Evolutionary conservation across 1,139 yeast genomes (phyloP).

Genomic region (Debaryomycetaceae sp.): DNA sequence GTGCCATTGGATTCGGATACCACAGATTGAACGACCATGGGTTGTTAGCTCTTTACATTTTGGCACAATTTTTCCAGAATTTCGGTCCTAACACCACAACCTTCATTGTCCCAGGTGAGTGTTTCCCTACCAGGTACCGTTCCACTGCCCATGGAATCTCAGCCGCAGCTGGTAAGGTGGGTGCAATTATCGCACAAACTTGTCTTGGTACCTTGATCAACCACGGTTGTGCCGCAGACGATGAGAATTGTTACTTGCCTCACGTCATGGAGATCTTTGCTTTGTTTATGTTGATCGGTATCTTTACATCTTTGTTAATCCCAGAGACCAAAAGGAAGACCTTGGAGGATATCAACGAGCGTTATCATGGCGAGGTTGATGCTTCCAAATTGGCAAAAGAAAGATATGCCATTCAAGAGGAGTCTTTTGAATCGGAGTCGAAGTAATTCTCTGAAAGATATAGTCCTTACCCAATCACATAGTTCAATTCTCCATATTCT

Average conservation of each 20-base stretch:
- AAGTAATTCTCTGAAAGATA: constrained; percentile 7
- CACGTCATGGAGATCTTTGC: constrained; percentile 94
- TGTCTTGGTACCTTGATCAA: constrained; percentile 79
- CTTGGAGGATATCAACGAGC: constrained; percentile 74
- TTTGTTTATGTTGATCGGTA: constrained; percentile 80
- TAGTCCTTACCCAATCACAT: too few species aligned
- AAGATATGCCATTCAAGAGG: constrained; percentile 30
- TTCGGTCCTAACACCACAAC: constrained; percentile 97
- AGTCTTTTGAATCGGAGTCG: constrained; percentile 25
- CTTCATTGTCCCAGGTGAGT: constrained; percentile 93
- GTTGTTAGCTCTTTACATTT: constrained; percentile 67
- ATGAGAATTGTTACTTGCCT: constrained; percentile 72
- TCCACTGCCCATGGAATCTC: constrained; percentile 98
- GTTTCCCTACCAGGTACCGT: constrained; percentile 95
- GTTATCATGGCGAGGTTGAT: constrained; percentile 73
- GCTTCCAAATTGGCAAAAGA: constrained; percentile 38
- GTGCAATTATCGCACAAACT: constrained; percentile 95
- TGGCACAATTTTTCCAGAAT: constrained; percentile 82
- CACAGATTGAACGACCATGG: constrained; percentile 60
- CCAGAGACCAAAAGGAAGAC: constrained; percentile 93
- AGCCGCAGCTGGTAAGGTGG: constrained; percentile 93
- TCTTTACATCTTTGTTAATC: constrained; percentile 57
- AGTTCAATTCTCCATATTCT: too few species aligned
- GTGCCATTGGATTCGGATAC: constrained; percentile 77
- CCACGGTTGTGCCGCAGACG: constrained; percentile 64